A percentile compares a stretch with the other conserved stretches of the same genome.
These are phyloP conservation scores for Ganoderma sinense DNA, from an alignment of 1,284 basidiomycete genomes.

Conservation along the genomic window DNA sequence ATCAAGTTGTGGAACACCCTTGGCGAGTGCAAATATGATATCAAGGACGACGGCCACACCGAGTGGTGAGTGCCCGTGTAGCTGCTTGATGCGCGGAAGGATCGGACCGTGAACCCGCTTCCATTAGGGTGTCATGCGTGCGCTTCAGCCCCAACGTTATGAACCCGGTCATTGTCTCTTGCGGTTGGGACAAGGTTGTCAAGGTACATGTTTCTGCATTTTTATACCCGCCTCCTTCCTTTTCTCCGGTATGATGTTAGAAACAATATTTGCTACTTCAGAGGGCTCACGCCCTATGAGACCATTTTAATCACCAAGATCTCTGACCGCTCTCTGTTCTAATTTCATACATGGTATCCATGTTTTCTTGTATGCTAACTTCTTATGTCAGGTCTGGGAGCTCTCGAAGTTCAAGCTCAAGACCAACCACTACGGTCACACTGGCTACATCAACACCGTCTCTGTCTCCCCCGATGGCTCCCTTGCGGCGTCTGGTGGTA, in stretches of 20 bases:
- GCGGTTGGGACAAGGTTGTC: conserved; percentile 99
- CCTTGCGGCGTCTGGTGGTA: conserved; percentile 98
- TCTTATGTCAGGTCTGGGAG: conserved; percentile 91
- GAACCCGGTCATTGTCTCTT: conserved; percentile 99
- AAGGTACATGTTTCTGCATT: conserved; percentile 75
- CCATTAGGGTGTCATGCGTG: conserved; percentile 93
- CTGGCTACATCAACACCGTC: conserved; percentile 99
- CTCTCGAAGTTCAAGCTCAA: conserved; percentile 99
- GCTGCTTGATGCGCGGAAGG: conserved; percentile 4
- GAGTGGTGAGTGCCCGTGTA: conserved; percentile 75
- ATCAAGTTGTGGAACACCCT: conserved; percentile 99
- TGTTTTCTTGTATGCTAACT: conserved; percentile 24
- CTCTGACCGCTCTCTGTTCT: conserved; percentile 56
- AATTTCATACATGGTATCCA: not conserved
- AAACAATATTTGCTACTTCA: conserved; percentile 85
- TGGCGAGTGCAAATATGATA: conserved; percentile 99
- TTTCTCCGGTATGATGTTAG: conserved; percentile 53
- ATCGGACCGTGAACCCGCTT: conserved; percentile 16
- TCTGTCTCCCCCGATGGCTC: conserved; percentile 99
- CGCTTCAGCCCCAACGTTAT: conserved; percentile 98
- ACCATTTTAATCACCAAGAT: conserved; percentile 78
- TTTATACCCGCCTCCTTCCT: conserved; percentile 22
- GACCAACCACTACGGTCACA: conserved; percentile 99
- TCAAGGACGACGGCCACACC: conserved; percentile 97
- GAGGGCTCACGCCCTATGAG: conserved; percentile 76